phyloP scores from a whole-genome alignment of 2,329 filamentous ascomycete genomes.

The Colletotrichum horii region DNA sequence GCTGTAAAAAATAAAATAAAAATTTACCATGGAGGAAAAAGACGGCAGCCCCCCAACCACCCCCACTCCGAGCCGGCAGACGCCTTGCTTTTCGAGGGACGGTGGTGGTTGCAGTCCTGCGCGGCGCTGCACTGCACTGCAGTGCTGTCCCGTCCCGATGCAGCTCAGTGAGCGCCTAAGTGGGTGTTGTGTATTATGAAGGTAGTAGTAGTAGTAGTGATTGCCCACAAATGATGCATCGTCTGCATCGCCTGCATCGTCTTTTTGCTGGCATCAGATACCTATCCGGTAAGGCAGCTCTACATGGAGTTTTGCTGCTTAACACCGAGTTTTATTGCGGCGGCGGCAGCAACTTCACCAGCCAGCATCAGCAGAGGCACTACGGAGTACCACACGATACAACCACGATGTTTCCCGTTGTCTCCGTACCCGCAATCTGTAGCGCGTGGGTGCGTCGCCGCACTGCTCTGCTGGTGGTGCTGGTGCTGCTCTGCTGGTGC shows the following conservation, averaged over 20 bases:
- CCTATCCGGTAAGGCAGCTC: conserved; percentile 1
- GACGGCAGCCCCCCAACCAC: neutral
- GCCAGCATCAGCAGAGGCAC: neutral
- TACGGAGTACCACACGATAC: neutral
- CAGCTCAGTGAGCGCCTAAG: neutral
- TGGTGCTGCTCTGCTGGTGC: neutral
- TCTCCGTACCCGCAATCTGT: neutral
- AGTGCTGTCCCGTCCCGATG: neutral
- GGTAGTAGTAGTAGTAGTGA: neutral
- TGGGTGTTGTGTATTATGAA: neutral
- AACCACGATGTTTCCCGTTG: neutral
- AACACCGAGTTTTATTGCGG: neutral
- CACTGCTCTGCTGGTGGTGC: neutral
- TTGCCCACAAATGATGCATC: neutral
- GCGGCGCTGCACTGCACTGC: neutral
- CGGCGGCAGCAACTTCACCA: neutral
- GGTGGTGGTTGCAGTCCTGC: neutral
- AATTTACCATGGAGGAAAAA: neutral
- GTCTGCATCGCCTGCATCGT: neutral
- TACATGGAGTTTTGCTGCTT: neutral
- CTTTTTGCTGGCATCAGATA: neutral
- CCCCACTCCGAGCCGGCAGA: conserved; percentile 7
- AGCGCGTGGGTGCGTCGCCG: neutral
- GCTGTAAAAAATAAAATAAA: neutral
- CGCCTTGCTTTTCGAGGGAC: neutral